phyloP scores from a whole-genome alignment of 2,329 filamentous ascomycete species.

The Cyanodermella asteris region DNA sequence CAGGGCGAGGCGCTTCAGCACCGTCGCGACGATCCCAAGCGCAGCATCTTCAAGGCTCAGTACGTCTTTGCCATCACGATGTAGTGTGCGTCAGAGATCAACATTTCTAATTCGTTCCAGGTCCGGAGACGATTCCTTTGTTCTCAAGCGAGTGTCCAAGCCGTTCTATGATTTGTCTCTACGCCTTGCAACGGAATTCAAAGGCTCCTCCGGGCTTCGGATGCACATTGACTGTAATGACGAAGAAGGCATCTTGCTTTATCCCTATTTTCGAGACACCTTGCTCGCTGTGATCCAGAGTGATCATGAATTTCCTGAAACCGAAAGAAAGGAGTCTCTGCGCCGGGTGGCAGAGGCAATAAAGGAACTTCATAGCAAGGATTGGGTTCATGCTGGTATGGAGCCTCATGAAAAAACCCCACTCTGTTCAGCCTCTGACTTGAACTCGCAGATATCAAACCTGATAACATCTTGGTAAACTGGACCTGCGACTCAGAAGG shows the following conservation, averaged over 20 bases:
- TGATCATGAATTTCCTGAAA: slow-evolving; percentile 12
- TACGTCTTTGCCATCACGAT: slow-evolving; percentile 11
- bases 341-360: slow-evolving; percentile 14
- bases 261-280: slow-evolving; percentile 15
- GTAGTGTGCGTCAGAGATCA: slow-evolving; percentile 6
- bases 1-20: slow-evolving; percentile 13
- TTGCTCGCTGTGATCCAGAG: slow-evolving; percentile 15
- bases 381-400: slow-evolving; percentile 17
- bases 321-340: slow-evolving; percentile 15
- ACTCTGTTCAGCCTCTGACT: slow-evolving; percentile 10
- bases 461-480: slow-evolving; percentile 18
- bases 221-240: slow-evolving; percentile 16
- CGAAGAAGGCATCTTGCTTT: slow-evolving; percentile 15
- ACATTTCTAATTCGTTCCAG: slow-evolving; percentile 10
- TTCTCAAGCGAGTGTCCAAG: slow-evolving; percentile 14
- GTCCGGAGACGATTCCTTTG: slow-evolving; percentile 13
- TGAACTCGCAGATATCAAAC: slow-evolving; percentile 17
- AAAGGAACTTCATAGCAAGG: slow-evolving; percentile 16
- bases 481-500: slow-evolving; percentile 14
- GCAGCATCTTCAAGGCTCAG: slow-evolving; percentile 16
- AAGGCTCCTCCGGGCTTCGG: slow-evolving; percentile 14
- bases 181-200: slow-evolving; percentile 14
- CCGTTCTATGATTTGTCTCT: slow-evolving; percentile 14
- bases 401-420: slow-evolving; percentile 6
- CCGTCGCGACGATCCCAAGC: slow-evolving; percentile 10